A percentile compares a stretch with the other conserved stretches of the same genome.
phyloP scores from a whole-genome alignment of 176 grass and related monocot genomes.

The Musa schizocarpa region DNA sequence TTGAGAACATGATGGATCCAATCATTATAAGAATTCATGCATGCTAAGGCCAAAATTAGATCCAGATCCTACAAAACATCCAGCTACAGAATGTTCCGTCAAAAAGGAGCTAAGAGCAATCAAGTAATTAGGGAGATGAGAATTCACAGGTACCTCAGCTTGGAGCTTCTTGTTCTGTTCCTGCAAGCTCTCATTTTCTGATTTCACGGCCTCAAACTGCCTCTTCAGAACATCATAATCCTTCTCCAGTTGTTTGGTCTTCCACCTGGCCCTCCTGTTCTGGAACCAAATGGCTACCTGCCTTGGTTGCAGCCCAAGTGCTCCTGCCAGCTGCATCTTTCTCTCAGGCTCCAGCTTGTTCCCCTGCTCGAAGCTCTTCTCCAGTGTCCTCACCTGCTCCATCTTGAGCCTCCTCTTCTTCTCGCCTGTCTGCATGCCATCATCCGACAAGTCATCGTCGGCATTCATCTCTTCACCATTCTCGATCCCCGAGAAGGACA shows the following conservation, averaged over 20 bases:
- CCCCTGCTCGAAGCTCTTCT: conserved; percentile 10
- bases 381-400: conserved; percentile 5
- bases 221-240: conserved; percentile 5
- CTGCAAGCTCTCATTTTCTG: background rate
- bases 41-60: no score
- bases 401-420: background rate
- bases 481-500: background rate
- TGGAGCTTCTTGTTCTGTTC: conserved; percentile 1
- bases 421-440: background rate
- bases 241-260: conserved; percentile 4
- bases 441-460: background rate
- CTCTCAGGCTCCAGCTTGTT: conserved; percentile 8
- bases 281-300: conserved; percentile 11
- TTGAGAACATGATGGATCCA: background rate
- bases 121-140: no score
- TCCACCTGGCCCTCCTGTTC: conserved; percentile 8
- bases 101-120: no score
- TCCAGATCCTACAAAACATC: no score
- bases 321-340: background rate
- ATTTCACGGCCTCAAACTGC: conserved; percentile 4
- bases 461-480: background rate
- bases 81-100: no score
- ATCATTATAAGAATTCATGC: background rate
- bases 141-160: background rate
- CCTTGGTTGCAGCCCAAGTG: conserved; percentile 1